phyloP scores from a whole-genome alignment of 1,139 yeast species.

The Candida tetrigidarum region DNA sequence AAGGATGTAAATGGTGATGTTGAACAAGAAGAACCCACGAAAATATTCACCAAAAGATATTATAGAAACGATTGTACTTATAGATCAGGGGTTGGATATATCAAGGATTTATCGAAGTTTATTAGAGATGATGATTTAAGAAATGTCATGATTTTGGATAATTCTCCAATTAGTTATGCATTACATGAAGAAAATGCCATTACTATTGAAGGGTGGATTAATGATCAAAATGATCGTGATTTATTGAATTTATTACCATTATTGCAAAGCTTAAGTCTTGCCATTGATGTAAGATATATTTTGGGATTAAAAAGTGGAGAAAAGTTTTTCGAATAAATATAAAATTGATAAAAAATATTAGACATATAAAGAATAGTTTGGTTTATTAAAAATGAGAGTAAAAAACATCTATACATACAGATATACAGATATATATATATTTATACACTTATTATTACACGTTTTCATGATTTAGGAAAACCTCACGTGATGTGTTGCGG shows the following conservation, averaged over 20 bases:
- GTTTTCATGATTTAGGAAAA: slow-evolving; percentile 2
- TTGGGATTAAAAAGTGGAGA: slow-evolving; percentile 82
- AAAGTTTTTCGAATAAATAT: slow-evolving; percentile 53
- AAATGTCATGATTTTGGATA: slow-evolving; percentile 82
- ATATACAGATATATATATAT: background rate
- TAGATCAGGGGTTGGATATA: slow-evolving; percentile 80
- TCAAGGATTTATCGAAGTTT: slow-evolving; percentile 73
- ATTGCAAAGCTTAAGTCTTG: slow-evolving; percentile 74
- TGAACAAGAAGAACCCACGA: background rate
- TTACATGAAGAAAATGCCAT: slow-evolving; percentile 87
- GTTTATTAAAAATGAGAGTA: too few relatives aligned
- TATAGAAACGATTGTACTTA: slow-evolving; percentile 84
- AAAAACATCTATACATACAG: background rate
- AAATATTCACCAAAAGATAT: slow-evolving; percentile 58
- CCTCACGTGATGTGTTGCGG: too few relatives aligned
- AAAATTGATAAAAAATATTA: background rate
- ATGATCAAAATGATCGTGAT: slow-evolving; percentile 88
- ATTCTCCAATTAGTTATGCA: slow-evolving; percentile 89
- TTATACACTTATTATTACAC: background rate
- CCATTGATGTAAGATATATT: slow-evolving; percentile 86
- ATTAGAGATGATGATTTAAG: slow-evolving; percentile 60
- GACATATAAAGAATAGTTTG: background rate
- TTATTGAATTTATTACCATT: slow-evolving; percentile 80
- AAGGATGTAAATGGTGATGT: background rate
- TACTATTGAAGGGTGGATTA: slow-evolving; percentile 96